Conservation (phyloP, 371 early-diverging fungal species). For the Mycotypha africana region DNA sequence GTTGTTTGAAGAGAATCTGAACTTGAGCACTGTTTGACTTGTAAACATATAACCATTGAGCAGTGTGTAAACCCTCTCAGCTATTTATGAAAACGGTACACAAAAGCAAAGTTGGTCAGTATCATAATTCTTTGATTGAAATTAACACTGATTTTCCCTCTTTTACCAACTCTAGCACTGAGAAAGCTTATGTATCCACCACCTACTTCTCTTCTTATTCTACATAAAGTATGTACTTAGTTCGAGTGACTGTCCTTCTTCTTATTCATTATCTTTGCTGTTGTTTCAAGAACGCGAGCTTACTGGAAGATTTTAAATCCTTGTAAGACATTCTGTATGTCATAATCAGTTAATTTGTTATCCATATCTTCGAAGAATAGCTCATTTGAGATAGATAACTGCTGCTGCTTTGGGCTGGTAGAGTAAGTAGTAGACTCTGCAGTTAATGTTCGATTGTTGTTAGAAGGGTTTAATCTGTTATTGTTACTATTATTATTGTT, state of each 20-base stretch:
- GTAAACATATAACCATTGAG: constrained; percentile 27
- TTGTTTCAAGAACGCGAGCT: neutral
- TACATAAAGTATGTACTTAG: constrained; percentile 3
- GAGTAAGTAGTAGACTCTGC: neutral
- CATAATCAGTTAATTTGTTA: constrained; percentile 7
- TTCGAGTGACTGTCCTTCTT: constrained; percentile 1
- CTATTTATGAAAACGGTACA: too few relatives aligned
- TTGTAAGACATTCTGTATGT: constrained; percentile 11
- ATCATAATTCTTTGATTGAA: neutral
- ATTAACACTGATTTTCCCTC: constrained; percentile 1
- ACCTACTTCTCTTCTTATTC: constrained; percentile 26
- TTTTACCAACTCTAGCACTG: constrained; percentile 22
- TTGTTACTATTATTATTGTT: constrained; percentile 9
- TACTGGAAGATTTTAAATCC: constrained; percentile 15
- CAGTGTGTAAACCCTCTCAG: constrained; percentile 34
- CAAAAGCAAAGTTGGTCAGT: neutral
- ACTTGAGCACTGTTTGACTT: constrained; percentile 17
- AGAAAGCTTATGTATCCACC: constrained; percentile 26
- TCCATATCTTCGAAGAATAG: constrained; percentile 14
- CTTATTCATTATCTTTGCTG: neutral
- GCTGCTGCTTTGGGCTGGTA: neutral
- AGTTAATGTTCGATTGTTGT: constrained; percentile 5
- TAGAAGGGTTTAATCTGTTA: constrained; percentile 3
- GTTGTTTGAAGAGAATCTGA: constrained; percentile 16
- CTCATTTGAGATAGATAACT: constrained; percentile 1